These are phyloP conservation scores for Tephrocybe sp. DNA, from an alignment of 768 basidiomycete genomes.

Conservation along the genomic window DNA sequence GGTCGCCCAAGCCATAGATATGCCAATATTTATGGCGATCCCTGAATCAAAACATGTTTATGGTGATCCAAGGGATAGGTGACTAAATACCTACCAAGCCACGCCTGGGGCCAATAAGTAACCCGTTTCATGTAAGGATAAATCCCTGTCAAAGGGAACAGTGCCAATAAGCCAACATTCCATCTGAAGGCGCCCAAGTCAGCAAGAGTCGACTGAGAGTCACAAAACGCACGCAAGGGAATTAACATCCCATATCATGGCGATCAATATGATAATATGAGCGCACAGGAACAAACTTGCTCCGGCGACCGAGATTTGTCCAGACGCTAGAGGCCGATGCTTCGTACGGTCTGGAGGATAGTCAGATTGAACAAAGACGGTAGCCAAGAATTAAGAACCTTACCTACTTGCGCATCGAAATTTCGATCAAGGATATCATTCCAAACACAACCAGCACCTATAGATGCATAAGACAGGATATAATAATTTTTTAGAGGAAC, in stretches of 20 bases:
- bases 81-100: conserved; percentile 28
- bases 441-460: conserved; percentile 16
- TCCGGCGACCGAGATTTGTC: conserved; percentile 23
- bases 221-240: conserved; percentile 8
- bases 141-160: conserved; percentile 18
- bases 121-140: conserved; percentile 42
- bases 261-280: conserved; percentile 10
- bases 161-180: conserved; percentile 15
- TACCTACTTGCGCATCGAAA: conserved; percentile 34
- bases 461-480: not conserved
- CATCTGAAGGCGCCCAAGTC: not conserved
- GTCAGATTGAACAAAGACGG: too few species aligned
- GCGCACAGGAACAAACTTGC: conserved; percentile 25
- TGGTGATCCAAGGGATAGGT: not conserved
- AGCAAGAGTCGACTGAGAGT: not conserved
- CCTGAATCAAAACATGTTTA: not conserved
- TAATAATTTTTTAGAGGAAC: not conserved
- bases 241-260: conserved; percentile 13
- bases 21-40: conserved; percentile 6
- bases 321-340: conserved; percentile 27
- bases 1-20: conserved; percentile 9
- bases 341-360: conserved; percentile 14
- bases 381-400: not conserved
- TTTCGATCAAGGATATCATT: conserved; percentile 24
- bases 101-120: conserved; percentile 41